A percentile compares a stretch with the other conserved stretches of the same genome.
Evolutionary conservation across 257 asterid species (phyloP).

Genomic region (Handroanthus guayacan): DNA sequence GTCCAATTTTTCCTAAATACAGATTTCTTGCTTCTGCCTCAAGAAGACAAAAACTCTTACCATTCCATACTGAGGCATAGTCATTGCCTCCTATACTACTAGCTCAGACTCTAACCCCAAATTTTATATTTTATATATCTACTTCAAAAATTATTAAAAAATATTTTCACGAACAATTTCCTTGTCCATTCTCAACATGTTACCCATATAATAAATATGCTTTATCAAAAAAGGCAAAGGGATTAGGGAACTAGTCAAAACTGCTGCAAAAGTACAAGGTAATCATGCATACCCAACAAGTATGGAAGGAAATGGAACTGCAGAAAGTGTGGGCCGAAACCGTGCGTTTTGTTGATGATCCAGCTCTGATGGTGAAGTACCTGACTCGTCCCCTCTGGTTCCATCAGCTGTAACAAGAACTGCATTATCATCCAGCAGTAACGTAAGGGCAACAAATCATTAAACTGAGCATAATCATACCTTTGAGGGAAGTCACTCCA

Average conservation of each 20-base stretch:
- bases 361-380: constrained; percentile 58
- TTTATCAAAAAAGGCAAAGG: constrained; percentile 21
- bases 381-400: constrained; percentile 69
- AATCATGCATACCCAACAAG: constrained; percentile 86
- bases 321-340: constrained; percentile 83
- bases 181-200: constrained; percentile 9
- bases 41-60: constrained; percentile 7
- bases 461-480: constrained; percentile 47
- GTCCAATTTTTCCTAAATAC: neutral
- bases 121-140: neutral
- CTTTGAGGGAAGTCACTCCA: constrained; percentile 64
- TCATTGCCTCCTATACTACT: neutral
- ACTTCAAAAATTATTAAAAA: neutral
- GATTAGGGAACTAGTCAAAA: neutral
- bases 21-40: constrained; percentile 20
- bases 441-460: constrained; percentile 27
- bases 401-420: constrained; percentile 65
- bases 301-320: constrained; percentile 91
- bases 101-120: neutral
- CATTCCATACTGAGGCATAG: constrained; percentile 1
- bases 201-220: constrained; percentile 5
- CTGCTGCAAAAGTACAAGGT: constrained; percentile 6
- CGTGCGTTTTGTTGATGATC: constrained; percentile 78
- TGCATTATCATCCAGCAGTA: constrained; percentile 36
- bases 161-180: constrained; percentile 1